Evolutionary conservation across 2,329 filamentous ascomycete genomes (phyloP).

Genomic region (Penicillium sp.): DNA sequence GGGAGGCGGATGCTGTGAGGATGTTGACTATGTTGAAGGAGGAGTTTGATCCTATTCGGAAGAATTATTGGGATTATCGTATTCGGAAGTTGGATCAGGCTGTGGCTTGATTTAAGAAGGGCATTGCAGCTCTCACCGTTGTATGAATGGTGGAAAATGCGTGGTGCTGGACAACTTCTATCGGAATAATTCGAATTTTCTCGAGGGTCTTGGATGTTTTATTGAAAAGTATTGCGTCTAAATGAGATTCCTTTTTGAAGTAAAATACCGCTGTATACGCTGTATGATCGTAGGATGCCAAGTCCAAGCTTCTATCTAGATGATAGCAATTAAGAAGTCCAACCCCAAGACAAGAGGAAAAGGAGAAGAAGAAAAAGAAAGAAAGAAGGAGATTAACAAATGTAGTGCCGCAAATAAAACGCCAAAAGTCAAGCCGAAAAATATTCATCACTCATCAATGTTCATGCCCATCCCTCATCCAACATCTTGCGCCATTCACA

Average conservation of each 20-base stretch:
- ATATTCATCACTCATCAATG: constrained; percentile 4
- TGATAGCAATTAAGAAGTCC: background rate
- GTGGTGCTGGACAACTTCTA: background rate
- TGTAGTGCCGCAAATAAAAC: constrained; percentile 4
- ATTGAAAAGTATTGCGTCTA: background rate
- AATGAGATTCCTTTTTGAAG: background rate
- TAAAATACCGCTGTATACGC: background rate
- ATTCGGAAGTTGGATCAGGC: constrained; percentile 43
- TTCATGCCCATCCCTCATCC: constrained; percentile 38
- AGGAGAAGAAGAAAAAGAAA: background rate
- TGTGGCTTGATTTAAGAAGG: background rate
- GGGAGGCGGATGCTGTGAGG: constrained; percentile 59
- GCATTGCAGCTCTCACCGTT: background rate
- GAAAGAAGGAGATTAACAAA: background rate
- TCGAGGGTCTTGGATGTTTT: background rate
- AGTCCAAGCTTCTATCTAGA: background rate
- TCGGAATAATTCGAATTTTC: no score
- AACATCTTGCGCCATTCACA: constrained; percentile 54
- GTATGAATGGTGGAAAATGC: background rate
- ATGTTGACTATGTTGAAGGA: constrained; percentile 72
- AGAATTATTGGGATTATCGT: constrained; percentile 88
- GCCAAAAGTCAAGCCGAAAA: constrained; percentile 2
- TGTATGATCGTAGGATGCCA: background rate
- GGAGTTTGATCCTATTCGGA: constrained; percentile 87
- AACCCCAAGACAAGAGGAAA: background rate